Base-by-base conservation (phyloP, 768 basidiomycete species). In the Coprinellus aureogranulatus region DNA sequence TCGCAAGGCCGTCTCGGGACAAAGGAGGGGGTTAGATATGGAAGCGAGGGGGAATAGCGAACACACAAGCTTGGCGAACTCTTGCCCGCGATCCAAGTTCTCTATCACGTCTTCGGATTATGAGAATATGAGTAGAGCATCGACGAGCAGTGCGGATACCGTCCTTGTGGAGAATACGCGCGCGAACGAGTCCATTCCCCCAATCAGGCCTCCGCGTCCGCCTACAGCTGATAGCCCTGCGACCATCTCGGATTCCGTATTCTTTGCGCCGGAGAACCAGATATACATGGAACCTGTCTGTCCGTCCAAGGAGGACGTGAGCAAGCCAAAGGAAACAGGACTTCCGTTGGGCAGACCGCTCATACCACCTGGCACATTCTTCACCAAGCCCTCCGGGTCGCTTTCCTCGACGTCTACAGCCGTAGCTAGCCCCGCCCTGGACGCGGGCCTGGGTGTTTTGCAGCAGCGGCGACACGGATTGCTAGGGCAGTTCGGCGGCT, bases 171-270 rank as follows among this genome's bases (percentile, higher is more conserved):
- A 60, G 49, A 44, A 49, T 58, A 49, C 54, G 12, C n/a, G 55
- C 31, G 48, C 59, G 34, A 54, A 48, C 23, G 26, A 27, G 26
- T 42, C 44, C 1, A 37, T 25, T 34, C 51, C 54, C 1, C 62
- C 59, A 8, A 23, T 61, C 2, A 48, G 62, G 11, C 62, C 62
- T 2, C 57, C 59, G 39, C 62, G 59, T 1, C 62, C 62, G 0
- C 62, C 59, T 2, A 59, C 55, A 4, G 51, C 46, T 1, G 62
- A 63, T n/a, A 60, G 62, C 40, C 60, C 62, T 10, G 57, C 57
- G 3, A 53, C 30, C 12, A 53, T 58, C 22, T 44, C 57, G 16
- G 49, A 53, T 23, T 42, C 40, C 1, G 30, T 47, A 16, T 58
- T 45, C 42, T 48, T 58, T n/a, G 44, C 51, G 2, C 16, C 50